These are phyloP conservation scores for Cystofilobasidium capitatum DNA, from an alignment of 768 basidiomycete genomes.

Conservation along the genomic window DNA sequence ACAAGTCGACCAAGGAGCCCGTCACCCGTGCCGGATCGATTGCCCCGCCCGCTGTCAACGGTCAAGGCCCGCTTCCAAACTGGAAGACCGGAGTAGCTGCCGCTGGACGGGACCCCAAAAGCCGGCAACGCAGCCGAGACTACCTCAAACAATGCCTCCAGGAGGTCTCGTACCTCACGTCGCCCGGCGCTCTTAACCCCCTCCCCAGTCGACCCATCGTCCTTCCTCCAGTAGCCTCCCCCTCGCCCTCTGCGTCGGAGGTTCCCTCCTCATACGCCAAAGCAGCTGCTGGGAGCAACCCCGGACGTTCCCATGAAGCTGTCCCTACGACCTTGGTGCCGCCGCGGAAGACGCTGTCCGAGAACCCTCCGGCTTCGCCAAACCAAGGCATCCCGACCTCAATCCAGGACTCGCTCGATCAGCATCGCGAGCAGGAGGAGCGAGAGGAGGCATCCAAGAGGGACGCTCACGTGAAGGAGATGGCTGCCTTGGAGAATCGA, in stretches of 20 bases:
- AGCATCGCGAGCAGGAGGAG: background rate
- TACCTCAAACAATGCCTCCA: constrained; percentile 96
- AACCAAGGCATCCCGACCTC: constrained; percentile 16
- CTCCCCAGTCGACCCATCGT: constrained; percentile 66
- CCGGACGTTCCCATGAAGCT: background rate
- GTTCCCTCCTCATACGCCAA: constrained; percentile 6
- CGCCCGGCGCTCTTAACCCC: constrained; percentile 93
- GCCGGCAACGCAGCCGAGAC: constrained; percentile 83
- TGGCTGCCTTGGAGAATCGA: background rate
- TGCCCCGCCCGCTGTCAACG: constrained; percentile 7
- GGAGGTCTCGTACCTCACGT: constrained; percentile 95
- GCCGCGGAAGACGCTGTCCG: constrained; percentile 14
- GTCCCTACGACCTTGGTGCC: constrained; percentile 12
- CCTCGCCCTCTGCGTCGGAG: background rate
- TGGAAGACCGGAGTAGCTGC: constrained; percentile 52
- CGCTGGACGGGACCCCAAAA: constrained; percentile 87
- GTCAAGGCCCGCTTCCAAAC: constrained; percentile 31
- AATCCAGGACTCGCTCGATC: constrained; percentile 9
- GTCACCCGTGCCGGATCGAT: background rate
- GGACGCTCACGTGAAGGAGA: background rate
- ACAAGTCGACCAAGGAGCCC: background rate
- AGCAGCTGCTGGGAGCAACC: background rate
- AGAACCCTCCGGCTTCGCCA: constrained; percentile 10
- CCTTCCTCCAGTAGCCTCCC: constrained; percentile 11
- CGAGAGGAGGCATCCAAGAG: background rate